Evolutionary conservation across 495 filamentous ascomycete species (phyloP), one percentile per base, ranked within the genome.

Genomic region (Aspergillus bertholletiae): DNA sequence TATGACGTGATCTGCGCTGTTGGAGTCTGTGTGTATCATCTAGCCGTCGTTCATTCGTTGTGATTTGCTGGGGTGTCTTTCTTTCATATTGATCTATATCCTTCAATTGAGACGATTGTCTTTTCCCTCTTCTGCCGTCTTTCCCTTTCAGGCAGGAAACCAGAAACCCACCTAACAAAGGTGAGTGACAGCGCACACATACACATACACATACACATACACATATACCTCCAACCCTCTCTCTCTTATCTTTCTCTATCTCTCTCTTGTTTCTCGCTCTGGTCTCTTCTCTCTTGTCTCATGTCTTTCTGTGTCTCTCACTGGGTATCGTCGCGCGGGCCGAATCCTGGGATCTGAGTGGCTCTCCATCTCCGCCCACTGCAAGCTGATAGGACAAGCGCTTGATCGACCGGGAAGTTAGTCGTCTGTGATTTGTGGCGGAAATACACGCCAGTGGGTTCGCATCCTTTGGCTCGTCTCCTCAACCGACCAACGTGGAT

Each of bases 361-460:
- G 51, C 23, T 48, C 44, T 15, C 30, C 18, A 44, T 37, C 37
- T 45, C 51, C 56, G 44, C 53, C 49, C 53, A 48, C 39, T 17
- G 50, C 53, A 48, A 46, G 32, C 30, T 59, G 56, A 63, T 63
- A 57, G 51, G 56, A 49, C 35, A 37, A 18, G 35, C 44, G 35
- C 49, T 43, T 54, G 58, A 59, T 65, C 56, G 58, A 49, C 61
- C 52, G 54, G 52, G 49, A 52, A 45, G 52, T 32, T 46, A 46
- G 30, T 52, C 37, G 30, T 43, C 54, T 46, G 34, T 53, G 51
- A 55, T 55, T 56, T 53, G 57, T 50, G 54, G 37, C 15, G 39
- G 32, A 49, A 51, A 40, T 51, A 21, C 49, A 27, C 34, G 22
- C 18, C 15, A n/a, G 44, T 48, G 34, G 45, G 28, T 13, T 15